Percentiles rank a stretch among this genome's conserved stretches.
These are phyloP conservation scores for Moniliella sp. DNA, from an alignment of 1,284 basidiomycete species.

Conservation along the genomic window DNA sequence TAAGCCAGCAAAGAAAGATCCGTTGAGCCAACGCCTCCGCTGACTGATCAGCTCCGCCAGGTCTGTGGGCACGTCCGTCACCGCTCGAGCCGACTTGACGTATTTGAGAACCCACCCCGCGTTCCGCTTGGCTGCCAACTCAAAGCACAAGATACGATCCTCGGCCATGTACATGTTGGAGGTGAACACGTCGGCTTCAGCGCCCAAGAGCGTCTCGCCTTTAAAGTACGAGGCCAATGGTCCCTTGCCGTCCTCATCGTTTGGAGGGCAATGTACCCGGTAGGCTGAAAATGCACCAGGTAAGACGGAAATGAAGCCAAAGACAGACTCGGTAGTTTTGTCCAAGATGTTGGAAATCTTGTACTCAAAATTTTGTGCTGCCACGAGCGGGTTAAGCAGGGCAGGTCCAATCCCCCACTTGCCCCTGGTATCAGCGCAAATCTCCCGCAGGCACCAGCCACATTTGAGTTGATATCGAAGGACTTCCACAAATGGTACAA, in stretches of 20 bases:
- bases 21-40: conserved; percentile 65
- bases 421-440: conserved; percentile 24
- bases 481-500: conserved; percentile 92
- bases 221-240: conserved; percentile 90
- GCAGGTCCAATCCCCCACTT: conserved; percentile 46
- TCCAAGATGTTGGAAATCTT: conserved; percentile 37
- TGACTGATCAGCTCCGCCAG: conserved; percentile 88
- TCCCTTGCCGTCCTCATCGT: conserved; percentile 61
- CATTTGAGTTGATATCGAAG: conserved; percentile 53
- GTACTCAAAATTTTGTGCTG: conserved; percentile 81
- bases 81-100: conserved; percentile 79
- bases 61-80: conserved; percentile 80
- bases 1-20: conserved; percentile 69
- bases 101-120: conserved; percentile 82
- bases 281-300: conserved; percentile 35
- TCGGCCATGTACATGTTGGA: conserved; percentile 41
- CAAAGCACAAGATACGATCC: conserved; percentile 76
- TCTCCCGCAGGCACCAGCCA: conserved; percentile 74
- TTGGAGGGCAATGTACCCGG: conserved; percentile 67
- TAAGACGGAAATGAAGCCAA: conserved; percentile 29
- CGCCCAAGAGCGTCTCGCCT: conserved; percentile 70
- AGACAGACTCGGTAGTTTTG: conserved; percentile 29
- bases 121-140: conserved; percentile 75
- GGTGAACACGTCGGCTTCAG: conserved; percentile 82
- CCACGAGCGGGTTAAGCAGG: conserved; percentile 67